Conservation (phyloP, 805 yeast genomes). For the Wickerhamomyces rabaulensis region DNA sequence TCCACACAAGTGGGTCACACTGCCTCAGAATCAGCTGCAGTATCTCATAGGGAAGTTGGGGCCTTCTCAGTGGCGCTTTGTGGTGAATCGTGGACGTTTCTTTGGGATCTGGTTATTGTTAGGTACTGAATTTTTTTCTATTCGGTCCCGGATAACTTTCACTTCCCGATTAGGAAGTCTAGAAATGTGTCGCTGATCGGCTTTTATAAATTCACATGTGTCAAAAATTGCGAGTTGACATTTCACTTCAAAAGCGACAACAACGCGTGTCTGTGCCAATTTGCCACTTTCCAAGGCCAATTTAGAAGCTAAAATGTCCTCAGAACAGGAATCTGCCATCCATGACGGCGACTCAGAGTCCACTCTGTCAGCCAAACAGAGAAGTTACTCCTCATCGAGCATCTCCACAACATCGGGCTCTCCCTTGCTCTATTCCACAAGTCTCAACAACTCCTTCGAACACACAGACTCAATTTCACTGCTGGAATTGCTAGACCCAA, state of each 20-base stretch:
- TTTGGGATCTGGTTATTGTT: too few species aligned
- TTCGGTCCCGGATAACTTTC: too few species aligned
- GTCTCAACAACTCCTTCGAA: conserved; percentile 13
- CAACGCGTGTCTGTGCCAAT: too few species aligned
- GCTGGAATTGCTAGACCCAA: conserved; percentile 26
- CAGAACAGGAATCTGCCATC: not conserved
- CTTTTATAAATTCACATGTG: not conserved
- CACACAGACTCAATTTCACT: conserved; percentile 21
- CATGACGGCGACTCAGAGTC: not conserved
- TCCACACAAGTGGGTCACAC: too few species aligned
- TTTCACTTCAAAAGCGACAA: too few species aligned
- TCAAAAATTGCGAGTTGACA: not conserved
- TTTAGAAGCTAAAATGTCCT: not conserved
- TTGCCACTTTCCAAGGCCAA: too few species aligned
- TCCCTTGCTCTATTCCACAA: conserved; percentile 18
- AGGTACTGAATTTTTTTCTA: too few species aligned
- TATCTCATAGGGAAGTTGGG: too few species aligned
- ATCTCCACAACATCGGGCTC: conserved; percentile 18
- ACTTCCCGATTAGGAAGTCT: not conserved
- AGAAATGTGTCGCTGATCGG: too few species aligned
- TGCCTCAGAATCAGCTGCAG: too few species aligned
- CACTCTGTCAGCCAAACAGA: not conserved
- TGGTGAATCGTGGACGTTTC: too few species aligned
- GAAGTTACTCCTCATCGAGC: conserved; percentile 18
- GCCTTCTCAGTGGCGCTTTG: too few species aligned